Base-by-base conservation (phyloP, 2,329 filamentous ascomycete species). In the Stachybotrys chlorohalonatus region DNA sequence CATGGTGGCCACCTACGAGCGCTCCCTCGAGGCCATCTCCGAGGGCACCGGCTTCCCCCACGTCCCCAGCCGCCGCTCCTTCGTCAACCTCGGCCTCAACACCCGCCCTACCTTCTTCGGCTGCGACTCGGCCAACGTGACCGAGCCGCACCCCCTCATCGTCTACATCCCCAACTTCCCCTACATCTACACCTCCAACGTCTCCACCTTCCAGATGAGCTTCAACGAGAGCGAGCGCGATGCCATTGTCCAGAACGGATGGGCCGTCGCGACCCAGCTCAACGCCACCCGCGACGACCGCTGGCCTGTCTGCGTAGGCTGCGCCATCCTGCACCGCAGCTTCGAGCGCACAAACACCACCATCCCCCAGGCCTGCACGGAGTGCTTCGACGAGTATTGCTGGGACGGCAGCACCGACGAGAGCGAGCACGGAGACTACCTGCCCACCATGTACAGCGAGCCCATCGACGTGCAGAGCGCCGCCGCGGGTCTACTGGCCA, bases 221-320 rank as follows among this genome's bases (percentile, higher is more conserved):
- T 90, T 92, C 77, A 76, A 80, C 42, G 71, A 82, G 62, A 70
- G 66, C 1, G 71, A 90, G 72, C 88, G 93, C 58, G 83, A 96
- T 67, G 79, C 80, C 58, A 89, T 96, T 65, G 90, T 99, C 64
- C 70, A 82, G 60, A 97, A 99, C 72, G 93, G 90, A 17, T 94
- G 88, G 73, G 82, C 94, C 61, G 83, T 86, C 16, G 92, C 82
- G 3, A 96, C 92, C 0, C 86, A 87, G 75, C 90, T 82, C 52
- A 96, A 97, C 72, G 82, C 79, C 52, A 92, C 90, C 0, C 66
- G 85, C 3, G 87, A 95, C 67, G 62, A 71, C 3, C 71, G 86
- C 58, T 99, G 94, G 93, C 78, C 87, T 0, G 78, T 83, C 1
- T 99, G 93, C 63, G 87, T 96, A 5, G 90, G 86, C 24, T 99